Evolutionary conservation across 2,329 filamentous ascomycete genomes (phyloP).

Genomic region (Botrytis hyacinthi): DNA sequence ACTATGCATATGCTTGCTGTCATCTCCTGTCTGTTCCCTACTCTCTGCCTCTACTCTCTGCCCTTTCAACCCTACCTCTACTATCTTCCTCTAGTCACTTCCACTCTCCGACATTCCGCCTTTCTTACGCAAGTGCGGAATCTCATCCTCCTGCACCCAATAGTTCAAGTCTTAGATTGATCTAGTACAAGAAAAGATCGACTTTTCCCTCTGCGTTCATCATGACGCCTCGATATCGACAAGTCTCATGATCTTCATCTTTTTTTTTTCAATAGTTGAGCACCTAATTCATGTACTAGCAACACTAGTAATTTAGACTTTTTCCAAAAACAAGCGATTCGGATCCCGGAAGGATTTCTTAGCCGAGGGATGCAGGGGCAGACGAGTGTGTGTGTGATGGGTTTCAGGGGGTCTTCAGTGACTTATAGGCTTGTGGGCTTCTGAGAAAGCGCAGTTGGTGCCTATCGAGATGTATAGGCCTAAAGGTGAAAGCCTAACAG

Average conservation of each 20-base stretch:
- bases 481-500: not conserved
- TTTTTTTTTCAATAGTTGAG: not conserved
- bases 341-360: not conserved
- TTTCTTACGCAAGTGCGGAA: not conserved
- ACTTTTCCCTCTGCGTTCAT: not conserved
- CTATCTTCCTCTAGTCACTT: not conserved
- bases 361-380: rapidly evolving
- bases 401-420: not conserved
- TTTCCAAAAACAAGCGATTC: not conserved
- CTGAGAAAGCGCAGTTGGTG: not conserved
- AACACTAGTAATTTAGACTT: not conserved
- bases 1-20: too few species aligned
- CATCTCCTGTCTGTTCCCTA: too few species aligned
- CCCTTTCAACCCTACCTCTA: not conserved
- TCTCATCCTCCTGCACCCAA: not conserved
- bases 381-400: not conserved
- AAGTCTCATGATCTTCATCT: not conserved
- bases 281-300: not conserved
- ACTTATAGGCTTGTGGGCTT: not conserved
- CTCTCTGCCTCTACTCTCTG: not conserved
- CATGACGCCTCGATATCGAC: not conserved
- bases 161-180: not conserved
- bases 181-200: not conserved
- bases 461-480: not conserved
- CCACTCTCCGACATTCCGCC: not conserved